Conservation (phyloP, 2,329 filamentous ascomycete genomes). For the Penicillium paneum region DNA sequence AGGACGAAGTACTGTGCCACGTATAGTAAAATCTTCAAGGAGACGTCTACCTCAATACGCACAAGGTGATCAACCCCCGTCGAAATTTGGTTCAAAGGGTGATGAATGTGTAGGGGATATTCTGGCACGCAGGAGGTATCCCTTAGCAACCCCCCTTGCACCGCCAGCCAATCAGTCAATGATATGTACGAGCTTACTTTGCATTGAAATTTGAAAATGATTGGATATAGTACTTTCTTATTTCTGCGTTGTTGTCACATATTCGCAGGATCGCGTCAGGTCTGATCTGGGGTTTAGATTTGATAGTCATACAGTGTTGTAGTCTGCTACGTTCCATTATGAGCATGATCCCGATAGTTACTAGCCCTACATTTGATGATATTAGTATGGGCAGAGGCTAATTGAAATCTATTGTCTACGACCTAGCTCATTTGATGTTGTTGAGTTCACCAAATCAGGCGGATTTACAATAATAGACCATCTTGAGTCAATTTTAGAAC, state of each 20-base stretch:
- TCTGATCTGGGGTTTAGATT: background rate
- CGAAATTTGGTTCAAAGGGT: background rate
- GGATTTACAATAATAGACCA: background rate
- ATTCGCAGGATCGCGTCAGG: background rate
- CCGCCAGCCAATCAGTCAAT: background rate
- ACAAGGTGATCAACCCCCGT: background rate
- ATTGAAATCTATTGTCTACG: background rate
- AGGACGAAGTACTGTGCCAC: background rate
- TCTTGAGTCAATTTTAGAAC: background rate
- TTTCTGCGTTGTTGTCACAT: background rate
- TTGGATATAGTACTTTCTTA: background rate
- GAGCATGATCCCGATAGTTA: background rate
- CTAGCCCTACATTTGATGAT: background rate
- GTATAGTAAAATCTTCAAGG: background rate
- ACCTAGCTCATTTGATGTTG: background rate
- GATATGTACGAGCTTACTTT: background rate
- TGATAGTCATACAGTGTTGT: background rate
- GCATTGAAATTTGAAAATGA: background rate
- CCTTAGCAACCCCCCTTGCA: conserved; percentile 14
- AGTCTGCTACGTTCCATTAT: background rate
- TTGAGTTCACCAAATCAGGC: too few species aligned
- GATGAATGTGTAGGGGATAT: background rate
- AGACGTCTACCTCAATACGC: background rate
- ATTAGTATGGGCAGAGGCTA: background rate
- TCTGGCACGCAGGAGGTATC: conserved; percentile 8